A percentile compares a stretch with the other conserved stretches of the same genome.
phyloP scores from a whole-genome alignment of 495 filamentous ascomycete genomes.

The Mytilinidion resinicola region DNA sequence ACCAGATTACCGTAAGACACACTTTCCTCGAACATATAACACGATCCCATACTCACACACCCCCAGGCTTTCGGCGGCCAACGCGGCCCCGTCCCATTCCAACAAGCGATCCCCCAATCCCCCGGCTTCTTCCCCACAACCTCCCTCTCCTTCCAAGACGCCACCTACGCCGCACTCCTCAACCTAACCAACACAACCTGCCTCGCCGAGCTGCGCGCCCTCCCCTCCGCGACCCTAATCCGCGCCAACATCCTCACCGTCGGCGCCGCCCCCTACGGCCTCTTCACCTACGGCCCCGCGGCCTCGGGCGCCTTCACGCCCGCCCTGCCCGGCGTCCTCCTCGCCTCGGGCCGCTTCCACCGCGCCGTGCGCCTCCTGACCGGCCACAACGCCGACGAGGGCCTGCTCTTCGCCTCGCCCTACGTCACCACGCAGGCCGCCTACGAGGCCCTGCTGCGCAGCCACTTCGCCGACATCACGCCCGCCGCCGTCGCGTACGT shows the following conservation, averaged over 20 bases:
- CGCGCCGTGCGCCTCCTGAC: slow-evolving; percentile 48
- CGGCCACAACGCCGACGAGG: slow-evolving; percentile 50
- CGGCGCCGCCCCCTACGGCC: slow-evolving; percentile 40
- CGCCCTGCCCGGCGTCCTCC: slow-evolving; percentile 47
- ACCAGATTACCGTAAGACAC: slow-evolving; percentile 48
- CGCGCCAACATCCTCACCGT: slow-evolving; percentile 48
- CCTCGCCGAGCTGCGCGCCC: slow-evolving; percentile 43
- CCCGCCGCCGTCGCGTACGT: not conserved
- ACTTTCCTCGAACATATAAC: not conserved
- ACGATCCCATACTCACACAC: not conserved
- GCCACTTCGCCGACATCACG: slow-evolving; percentile 3
- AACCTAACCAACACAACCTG: slow-evolving; percentile 44
- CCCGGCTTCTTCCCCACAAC: slow-evolving; percentile 41
- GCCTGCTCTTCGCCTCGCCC: slow-evolving; percentile 42
- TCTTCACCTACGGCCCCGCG: slow-evolving; percentile 49
- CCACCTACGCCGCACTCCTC: slow-evolving; percentile 41
- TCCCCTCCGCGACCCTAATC: slow-evolving; percentile 43
- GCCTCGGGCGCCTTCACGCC: slow-evolving; percentile 56
- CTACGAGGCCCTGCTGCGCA: slow-evolving; percentile 1
- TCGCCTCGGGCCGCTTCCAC: slow-evolving; percentile 51
- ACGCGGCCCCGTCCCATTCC: slow-evolving; percentile 31
- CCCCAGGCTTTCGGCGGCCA: slow-evolving; percentile 31
- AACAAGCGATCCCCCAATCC: slow-evolving; percentile 40
- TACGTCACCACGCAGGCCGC: slow-evolving; percentile 32
- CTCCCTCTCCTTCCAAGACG: slow-evolving; percentile 38